Base-by-base conservation (phyloP, 805 yeast species). In the Cyberlindnera sargentensis region DNA sequence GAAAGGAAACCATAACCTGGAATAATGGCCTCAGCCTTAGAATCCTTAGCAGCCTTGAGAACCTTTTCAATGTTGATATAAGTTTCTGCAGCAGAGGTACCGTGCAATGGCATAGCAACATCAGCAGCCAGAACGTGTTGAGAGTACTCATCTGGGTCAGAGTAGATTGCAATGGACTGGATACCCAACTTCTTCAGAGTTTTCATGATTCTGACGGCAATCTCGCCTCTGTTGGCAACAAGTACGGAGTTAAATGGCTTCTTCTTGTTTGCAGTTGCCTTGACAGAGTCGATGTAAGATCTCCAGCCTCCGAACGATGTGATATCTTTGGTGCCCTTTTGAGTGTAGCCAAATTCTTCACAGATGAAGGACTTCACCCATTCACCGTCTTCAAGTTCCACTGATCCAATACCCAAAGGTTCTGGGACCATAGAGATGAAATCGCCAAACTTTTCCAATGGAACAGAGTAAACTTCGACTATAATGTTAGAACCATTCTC, bases 1-100 rank as follows among this genome's bases (percentile, higher is more conserved):
- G 96, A 87, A 34, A 91, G 69, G 73, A 91, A 91, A 4, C 99
- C 99, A 61, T 93, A 91, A 47, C 99, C 99, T 5, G 99, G 99
- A 50, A 93, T 84, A 50, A 91, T 89, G n/a, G 97, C 98, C 61
- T 93, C 86, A 31, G 97, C 86, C 5, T 82, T 81, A 0, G 95
- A 73, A 42, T 74, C 72, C 61, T 85, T 86, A 40, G 96, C 95
- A 7, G 96, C 96, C 32, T 73, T 71, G 36, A 91, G 73, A 47
- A 91, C 84, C 68, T 91, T 89, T 34, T 90, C 95, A 49, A 84
- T 77, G 53, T 83, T 76, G 55, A 91, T 74, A 63, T 91, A 91
- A 1, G 98, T 89, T 62, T 91, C 95, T 24, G 95, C 89, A 20
- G 97, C 95, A 31, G 90, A 77, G 2, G 68, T 67, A 31, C 98